Evolutionary conservation across 495 filamentous ascomycete genomes (phyloP).

Genomic region (Hypoxylon lienhwacheense): DNA sequence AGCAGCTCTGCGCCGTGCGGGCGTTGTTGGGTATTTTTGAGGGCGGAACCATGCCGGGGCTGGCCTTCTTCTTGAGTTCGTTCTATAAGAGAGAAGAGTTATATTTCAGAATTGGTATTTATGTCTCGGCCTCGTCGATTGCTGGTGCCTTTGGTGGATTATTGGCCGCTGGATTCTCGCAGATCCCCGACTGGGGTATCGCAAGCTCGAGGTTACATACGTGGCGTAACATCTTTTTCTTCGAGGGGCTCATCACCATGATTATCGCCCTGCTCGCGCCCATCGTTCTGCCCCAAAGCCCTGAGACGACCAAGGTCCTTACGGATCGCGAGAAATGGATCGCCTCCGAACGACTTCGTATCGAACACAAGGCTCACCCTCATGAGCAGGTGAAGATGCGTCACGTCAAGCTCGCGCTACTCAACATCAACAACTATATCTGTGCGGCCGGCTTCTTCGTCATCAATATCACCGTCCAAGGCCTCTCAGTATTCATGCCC

Average conservation of each 20-base stretch:
- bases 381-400: conserved; percentile 43
- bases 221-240: conserved; percentile 70
- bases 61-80: conserved; percentile 59
- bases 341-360: conserved; percentile 44
- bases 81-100: conserved; percentile 62
- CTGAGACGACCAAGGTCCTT: conserved; percentile 55
- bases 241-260: conserved; percentile 62
- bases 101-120: conserved; percentile 58
- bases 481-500: conserved; percentile 55
- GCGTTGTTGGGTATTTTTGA: conserved; percentile 57
- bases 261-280: conserved; percentile 53
- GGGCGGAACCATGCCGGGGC: conserved; percentile 57
- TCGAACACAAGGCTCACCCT: conserved; percentile 43
- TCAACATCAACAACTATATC: conserved; percentile 52
- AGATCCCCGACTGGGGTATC: conserved; percentile 53
- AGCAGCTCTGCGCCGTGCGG: conserved; percentile 46
- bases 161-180: conserved; percentile 55
- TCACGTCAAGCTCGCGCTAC: conserved; percentile 45
- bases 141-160: conserved; percentile 61
- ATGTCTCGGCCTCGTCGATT: conserved; percentile 58
- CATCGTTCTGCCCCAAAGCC: conserved; percentile 57
- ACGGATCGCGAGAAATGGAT: conserved; percentile 53
- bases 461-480: conserved; percentile 57
- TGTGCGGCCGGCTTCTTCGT: conserved; percentile 52
- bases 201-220: conserved; percentile 50